Conservation (phyloP, 2,329 filamentous ascomycete genomes). For the Alternaria tenuissima region DNA sequence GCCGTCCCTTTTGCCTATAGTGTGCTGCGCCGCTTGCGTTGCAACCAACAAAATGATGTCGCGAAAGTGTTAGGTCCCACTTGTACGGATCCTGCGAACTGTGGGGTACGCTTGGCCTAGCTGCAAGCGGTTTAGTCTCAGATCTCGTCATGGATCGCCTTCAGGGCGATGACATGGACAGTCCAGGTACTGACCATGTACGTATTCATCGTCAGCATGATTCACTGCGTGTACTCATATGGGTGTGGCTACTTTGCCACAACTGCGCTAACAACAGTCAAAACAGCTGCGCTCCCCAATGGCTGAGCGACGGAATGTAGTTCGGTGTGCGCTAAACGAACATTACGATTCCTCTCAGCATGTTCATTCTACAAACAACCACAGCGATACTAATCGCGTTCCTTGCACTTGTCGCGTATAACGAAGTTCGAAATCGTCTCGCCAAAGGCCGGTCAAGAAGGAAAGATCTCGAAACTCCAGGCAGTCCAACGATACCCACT, state of each 20-base stretch:
- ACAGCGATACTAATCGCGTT: constrained; percentile 30
- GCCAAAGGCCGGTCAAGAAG: constrained; percentile 22
- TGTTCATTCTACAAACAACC: constrained; percentile 35
- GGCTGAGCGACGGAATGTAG: background rate
- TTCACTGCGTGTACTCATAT: background rate
- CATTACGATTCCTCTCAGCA: constrained; percentile 3
- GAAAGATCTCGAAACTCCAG: constrained; percentile 27
- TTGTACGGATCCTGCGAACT: background rate
- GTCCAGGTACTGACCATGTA: constrained; percentile 5
- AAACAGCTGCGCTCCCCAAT: background rate
- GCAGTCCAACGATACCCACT: constrained; percentile 16
- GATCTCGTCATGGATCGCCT: constrained; percentile 7
- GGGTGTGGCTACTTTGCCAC: constrained; percentile 6
- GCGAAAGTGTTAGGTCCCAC: background rate
- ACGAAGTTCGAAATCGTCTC: constrained; percentile 23
- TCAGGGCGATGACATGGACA: constrained; percentile 9
- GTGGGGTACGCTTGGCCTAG: constrained; percentile 13
- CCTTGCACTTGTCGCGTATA: constrained; percentile 29
- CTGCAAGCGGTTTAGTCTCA: constrained; percentile 7
- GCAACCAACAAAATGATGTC: background rate
- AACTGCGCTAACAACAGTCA: background rate
- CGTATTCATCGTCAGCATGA: constrained; percentile 12
- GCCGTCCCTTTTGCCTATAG: background rate
- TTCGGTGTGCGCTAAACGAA: background rate
- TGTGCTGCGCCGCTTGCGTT: background rate